phyloP scores from a whole-genome alignment of 495 filamentous ascomycete species.

The Evansstolkia leycettana region DNA sequence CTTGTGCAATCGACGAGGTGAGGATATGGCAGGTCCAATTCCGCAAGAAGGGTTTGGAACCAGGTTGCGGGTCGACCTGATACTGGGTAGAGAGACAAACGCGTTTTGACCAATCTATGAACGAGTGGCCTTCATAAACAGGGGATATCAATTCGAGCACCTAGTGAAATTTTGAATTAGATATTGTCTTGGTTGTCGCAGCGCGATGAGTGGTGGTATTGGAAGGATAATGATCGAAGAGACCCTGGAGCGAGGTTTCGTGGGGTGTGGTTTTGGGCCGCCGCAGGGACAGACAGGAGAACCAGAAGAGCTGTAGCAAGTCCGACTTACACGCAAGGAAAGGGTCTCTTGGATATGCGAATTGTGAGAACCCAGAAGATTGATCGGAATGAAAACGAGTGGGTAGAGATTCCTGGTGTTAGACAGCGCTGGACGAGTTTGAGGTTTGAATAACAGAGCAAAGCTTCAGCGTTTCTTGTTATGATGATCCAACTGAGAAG shows the following conservation, averaged over 20 bases:
- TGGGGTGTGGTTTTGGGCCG: constrained; percentile 34
- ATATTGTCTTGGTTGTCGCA: constrained; percentile 1
- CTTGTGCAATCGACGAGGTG: constrained; percentile 12
- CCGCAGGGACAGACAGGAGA: constrained; percentile 22
- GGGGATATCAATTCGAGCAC: constrained; percentile 4
- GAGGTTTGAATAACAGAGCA: neutral
- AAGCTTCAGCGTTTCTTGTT: neutral
- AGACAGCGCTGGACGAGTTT: too few species aligned
- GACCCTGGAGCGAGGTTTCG: constrained; percentile 29
- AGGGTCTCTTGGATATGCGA: neutral
- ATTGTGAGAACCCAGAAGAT: neutral
- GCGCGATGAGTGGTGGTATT: constrained; percentile 2
- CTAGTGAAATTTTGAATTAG: constrained; percentile 11
- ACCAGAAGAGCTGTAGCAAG: constrained; percentile 2
- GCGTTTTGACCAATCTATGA: constrained; percentile 5
- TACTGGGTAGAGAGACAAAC: constrained; percentile 16
- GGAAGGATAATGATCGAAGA: constrained; percentile 16
- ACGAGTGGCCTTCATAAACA: constrained; percentile 4
- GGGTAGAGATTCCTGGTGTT: neutral
- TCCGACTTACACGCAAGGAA: neutral
- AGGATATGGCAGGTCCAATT: constrained; percentile 23
- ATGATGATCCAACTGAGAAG: neutral
- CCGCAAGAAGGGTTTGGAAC: constrained; percentile 14
- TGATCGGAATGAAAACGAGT: neutral
- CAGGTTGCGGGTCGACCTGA: constrained; percentile 10